Evolutionary conservation across 2,329 filamentous ascomycete species (phyloP).

Genomic region (Onygena corvina): DNA sequence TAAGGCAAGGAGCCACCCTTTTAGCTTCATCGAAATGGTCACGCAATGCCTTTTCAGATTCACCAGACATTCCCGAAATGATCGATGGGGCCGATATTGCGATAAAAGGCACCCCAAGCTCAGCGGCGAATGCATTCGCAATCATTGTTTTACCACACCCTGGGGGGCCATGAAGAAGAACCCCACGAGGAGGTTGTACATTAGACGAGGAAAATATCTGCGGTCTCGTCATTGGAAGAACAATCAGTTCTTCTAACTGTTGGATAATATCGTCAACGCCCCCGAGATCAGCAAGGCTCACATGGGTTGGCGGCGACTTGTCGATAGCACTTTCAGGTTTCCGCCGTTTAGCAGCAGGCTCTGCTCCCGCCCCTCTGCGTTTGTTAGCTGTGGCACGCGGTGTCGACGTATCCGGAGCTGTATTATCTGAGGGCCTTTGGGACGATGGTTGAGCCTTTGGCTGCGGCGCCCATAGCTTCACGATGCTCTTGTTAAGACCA

Average conservation of each 20-base stretch:
- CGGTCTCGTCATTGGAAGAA: constrained; percentile 58
- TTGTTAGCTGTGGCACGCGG: constrained; percentile 34
- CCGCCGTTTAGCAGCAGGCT: constrained; percentile 54
- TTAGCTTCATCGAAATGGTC: constrained; percentile 83
- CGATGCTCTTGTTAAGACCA: constrained; percentile 54
- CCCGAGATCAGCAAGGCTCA: constrained; percentile 60
- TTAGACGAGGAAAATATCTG: constrained; percentile 54
- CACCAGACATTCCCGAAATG: constrained; percentile 76
- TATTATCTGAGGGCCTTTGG: constrained; percentile 23
- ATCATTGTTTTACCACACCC: constrained; percentile 82
- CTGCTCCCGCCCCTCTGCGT: constrained; percentile 51
- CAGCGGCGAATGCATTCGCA: constrained; percentile 64
- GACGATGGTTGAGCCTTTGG: constrained; percentile 19
- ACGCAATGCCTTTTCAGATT: constrained; percentile 75
- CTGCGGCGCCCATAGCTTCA: constrained; percentile 44
- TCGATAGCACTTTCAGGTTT: constrained; percentile 48
- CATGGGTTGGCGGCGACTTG: constrained; percentile 52
- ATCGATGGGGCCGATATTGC: constrained; percentile 71
- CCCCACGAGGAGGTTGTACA: constrained; percentile 59
- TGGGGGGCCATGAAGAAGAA: constrained; percentile 69
- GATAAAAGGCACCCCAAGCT: constrained; percentile 64
- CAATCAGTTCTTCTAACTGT: constrained; percentile 57
- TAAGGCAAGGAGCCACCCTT: constrained; percentile 69
- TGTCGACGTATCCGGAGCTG: constrained; percentile 17
- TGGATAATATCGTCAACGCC: constrained; percentile 62